These are phyloP conservation scores for Fusarium staphyleae DNA, from an alignment of 2,329 filamentous ascomycete species.

Conservation along the genomic window DNA sequence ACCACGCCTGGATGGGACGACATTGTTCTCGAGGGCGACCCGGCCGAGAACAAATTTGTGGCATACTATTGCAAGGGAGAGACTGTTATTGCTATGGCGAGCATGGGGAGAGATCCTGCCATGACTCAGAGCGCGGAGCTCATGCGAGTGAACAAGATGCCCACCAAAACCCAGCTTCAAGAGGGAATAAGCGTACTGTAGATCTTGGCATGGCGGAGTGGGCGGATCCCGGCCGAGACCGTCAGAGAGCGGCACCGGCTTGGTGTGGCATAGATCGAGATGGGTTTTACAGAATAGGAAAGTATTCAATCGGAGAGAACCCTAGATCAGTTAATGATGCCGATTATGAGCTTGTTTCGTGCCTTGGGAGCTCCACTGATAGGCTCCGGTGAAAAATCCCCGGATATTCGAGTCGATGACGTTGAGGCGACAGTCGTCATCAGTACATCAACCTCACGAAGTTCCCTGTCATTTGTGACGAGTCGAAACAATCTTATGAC, in stretches of 20 bases:
- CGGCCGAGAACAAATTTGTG: constrained; percentile 80
- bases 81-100: constrained; percentile 86
- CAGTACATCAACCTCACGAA: constrained; percentile 23
- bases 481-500: constrained; percentile 6
- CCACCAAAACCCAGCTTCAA: constrained; percentile 77
- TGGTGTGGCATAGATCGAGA: constrained; percentile 21
- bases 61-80: constrained; percentile 91
- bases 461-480: constrained; percentile 23
- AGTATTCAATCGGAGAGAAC: constrained; percentile 3
- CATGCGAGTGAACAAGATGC: constrained; percentile 85
- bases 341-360: not conserved
- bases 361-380: constrained; percentile 1
- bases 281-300: constrained; percentile 21
- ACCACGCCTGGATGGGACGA: constrained; percentile 84
- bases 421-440: constrained; percentile 31
- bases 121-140: constrained; percentile 84
- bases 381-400: constrained; percentile 1
- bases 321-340: constrained; percentile 9
- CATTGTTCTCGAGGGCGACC: constrained; percentile 78
- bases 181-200: constrained; percentile 62
- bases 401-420: constrained; percentile 30
- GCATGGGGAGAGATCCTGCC: constrained; percentile 87
- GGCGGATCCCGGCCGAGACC: constrained; percentile 2
- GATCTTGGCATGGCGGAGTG: constrained; percentile 46
- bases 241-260: constrained; percentile 9